Conservation (phyloP, 192 early-diverging fungal genomes). For the Jimgerdemannia flammicorona region DNA sequence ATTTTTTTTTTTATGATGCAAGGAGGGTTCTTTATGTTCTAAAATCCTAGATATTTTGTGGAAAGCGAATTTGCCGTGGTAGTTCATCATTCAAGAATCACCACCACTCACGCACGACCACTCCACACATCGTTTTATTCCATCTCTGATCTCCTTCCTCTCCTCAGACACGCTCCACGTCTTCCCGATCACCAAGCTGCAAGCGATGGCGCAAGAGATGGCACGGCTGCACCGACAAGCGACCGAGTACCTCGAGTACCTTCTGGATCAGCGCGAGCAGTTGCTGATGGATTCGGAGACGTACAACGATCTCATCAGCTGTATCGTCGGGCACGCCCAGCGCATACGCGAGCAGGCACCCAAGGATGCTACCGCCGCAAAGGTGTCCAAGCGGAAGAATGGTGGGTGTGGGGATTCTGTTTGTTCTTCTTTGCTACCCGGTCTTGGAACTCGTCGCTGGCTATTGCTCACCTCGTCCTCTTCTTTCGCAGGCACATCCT, state of each 20-base stretch:
- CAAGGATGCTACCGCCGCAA: background rate
- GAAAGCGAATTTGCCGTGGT: too few species aligned
- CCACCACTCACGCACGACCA: too few species aligned
- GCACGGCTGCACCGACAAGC: slow-evolving; percentile 46
- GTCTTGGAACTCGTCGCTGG: too few species aligned
- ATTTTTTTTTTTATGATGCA: background rate
- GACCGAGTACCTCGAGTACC: slow-evolving; percentile 46
- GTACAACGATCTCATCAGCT: slow-evolving; percentile 57
- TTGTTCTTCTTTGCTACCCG: background rate
- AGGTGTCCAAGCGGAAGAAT: background rate
- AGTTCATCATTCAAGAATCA: too few species aligned
- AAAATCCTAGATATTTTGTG: too few species aligned
- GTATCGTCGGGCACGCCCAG: slow-evolving; percentile 54
- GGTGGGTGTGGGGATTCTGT: background rate
- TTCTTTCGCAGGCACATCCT: background rate
- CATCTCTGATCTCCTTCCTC: background rate
- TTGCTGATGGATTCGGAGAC: slow-evolving; percentile 60
- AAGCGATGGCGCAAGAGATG: slow-evolving; percentile 42
- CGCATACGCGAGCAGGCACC: background rate
- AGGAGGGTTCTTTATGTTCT: too few species aligned
- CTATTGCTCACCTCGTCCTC: background rate
- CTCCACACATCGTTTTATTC: too few species aligned
- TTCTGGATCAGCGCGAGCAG: slow-evolving; percentile 57
- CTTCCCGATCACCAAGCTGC: slow-evolving; percentile 44
- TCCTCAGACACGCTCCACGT: slow-evolving; percentile 41